Conservation (phyloP, 352 stramenopile genomes). For the Lagenidium sp. region DNA sequence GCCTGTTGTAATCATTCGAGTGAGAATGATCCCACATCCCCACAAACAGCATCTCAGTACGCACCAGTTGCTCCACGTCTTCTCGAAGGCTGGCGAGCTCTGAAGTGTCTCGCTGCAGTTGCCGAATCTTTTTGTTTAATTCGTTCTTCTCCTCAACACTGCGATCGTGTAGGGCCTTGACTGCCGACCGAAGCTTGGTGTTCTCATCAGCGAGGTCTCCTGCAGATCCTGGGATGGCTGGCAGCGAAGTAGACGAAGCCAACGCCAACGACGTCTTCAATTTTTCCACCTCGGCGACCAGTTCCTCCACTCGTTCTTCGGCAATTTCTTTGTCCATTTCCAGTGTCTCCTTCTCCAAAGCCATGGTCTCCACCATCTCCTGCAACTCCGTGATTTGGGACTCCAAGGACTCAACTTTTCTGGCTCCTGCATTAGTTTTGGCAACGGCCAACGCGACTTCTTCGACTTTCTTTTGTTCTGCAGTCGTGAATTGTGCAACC, state of each 20-base stretch:
- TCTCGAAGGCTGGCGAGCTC: slow-evolving; percentile 54
- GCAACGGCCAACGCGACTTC: slow-evolving; percentile 63
- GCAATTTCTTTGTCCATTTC: slow-evolving; percentile 88
- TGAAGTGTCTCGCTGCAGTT: slow-evolving; percentile 60
- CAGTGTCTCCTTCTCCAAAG: slow-evolving; percentile 80
- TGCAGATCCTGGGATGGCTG: slow-evolving; percentile 16
- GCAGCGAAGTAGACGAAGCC: slow-evolving; percentile 29
- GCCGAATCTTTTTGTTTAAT: slow-evolving; percentile 69
- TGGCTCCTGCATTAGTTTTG: slow-evolving; percentile 53
- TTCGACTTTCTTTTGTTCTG: slow-evolving; percentile 71
- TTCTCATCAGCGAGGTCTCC: slow-evolving; percentile 69
- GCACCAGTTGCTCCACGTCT: slow-evolving; percentile 63
- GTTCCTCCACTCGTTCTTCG: slow-evolving; percentile 71
- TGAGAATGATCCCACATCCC: too few species aligned
- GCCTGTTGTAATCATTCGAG: slow-evolving; percentile 24
- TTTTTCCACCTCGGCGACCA: slow-evolving; percentile 63
- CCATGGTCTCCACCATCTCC: slow-evolving; percentile 80
- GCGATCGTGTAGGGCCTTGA: slow-evolving; percentile 82
- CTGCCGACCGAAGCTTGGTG: slow-evolving; percentile 64
- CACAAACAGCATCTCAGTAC: slow-evolving; percentile 7
- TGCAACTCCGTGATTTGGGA: slow-evolving; percentile 62
- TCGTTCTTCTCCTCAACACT: slow-evolving; percentile 72
- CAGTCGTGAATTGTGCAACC: slow-evolving; percentile 50
- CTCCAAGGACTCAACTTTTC: slow-evolving; percentile 62
- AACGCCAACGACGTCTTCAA: slow-evolving; percentile 57